Evolutionary conservation across 2,329 filamentous ascomycete species (phyloP), one percentile per base, ranked within the genome.

Genomic region (Colletotrichum endophyticum): DNA sequence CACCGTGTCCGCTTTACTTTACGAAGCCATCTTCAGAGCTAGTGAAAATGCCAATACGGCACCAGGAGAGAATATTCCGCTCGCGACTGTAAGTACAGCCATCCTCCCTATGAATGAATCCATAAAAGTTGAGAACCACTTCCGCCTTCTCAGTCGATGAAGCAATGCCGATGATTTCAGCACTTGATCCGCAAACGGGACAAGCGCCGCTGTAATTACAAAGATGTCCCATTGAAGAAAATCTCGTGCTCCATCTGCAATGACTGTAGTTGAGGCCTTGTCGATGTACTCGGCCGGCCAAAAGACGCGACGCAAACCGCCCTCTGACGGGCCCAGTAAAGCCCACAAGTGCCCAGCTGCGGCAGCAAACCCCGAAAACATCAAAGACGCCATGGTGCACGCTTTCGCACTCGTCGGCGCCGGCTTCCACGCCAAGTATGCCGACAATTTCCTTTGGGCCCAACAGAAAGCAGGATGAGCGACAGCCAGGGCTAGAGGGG

Each of bases 211-310:
- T 6, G 28, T 44, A 13, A 73, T 73, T 16, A 73, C 28, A 16
- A 73, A 62, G 1, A 69, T 69, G 8, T 73, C 70, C 62, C 49
- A 28, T 16, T 73, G 70, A 6, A 73, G 27, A 1, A 73, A 73
- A 1, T 73, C 70, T 15, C 70, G 53, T 4, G 70, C 70, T 11
- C 70, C 70, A 28, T 73, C 63, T 0, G 70, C 70, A n/a, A 73
- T 68, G 2, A n/a, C 34, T 2, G 49, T 67, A 5, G 63, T 34
- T 6, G 69, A 66, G 5, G 39, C 13, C 3, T 6, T 4, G 16
- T 68, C 56, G 28, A 73, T 34, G 8, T 6, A 27, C 3, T 34
- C 15, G 5, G 34, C 34, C 11, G 70, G 70, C 56, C 34, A 67
- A 15, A 73, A 68, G 6, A 68, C 49, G 11, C 44, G 32, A 16